Evolutionary conservation across 1,139 yeast species (phyloP).

Genomic region (Geotrichum candidum): DNA sequence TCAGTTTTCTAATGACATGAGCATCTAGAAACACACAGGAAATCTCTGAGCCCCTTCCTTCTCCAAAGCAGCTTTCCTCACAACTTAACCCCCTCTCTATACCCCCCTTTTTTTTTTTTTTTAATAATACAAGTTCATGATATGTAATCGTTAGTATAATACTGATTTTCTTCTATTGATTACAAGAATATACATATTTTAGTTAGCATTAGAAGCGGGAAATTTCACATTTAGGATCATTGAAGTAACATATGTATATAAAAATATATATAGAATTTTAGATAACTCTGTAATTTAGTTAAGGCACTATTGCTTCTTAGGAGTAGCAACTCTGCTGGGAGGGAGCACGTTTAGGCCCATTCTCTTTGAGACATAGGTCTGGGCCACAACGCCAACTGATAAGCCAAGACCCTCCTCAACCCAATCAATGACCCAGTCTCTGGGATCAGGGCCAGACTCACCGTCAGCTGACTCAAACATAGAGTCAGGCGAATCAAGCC

Average conservation of each 20-base stretch:
- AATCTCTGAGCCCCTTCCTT: too few species aligned
- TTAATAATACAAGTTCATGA: too few species aligned
- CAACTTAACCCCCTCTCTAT: too few species aligned
- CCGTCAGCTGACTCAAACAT: constrained; percentile 22
- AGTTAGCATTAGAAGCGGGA: background rate
- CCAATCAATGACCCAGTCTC: constrained; percentile 96
- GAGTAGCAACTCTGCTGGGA: constrained; percentile 10
- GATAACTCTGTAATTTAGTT: background rate
- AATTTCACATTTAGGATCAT: background rate
- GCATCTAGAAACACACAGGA: too few species aligned
- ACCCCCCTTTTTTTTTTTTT: too few species aligned
- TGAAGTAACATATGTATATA: background rate
- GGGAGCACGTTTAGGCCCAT: constrained; percentile 54
- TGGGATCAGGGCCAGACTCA: constrained; percentile 60
- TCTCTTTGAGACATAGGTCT: constrained; percentile 80
- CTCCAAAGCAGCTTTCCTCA: too few species aligned
- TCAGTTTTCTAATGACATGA: too few species aligned
- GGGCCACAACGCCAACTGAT: constrained; percentile 81
- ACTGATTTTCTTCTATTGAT: background rate
- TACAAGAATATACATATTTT: background rate
- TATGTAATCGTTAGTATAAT: too few species aligned
- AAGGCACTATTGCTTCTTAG: background rate
- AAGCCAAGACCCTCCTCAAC: constrained; percentile 73
- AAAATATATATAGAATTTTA: background rate
- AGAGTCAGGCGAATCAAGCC: constrained; percentile 50